Base-by-base conservation (phyloP, 148 eudicot species). In the Talinum fruticosum region DNA sequence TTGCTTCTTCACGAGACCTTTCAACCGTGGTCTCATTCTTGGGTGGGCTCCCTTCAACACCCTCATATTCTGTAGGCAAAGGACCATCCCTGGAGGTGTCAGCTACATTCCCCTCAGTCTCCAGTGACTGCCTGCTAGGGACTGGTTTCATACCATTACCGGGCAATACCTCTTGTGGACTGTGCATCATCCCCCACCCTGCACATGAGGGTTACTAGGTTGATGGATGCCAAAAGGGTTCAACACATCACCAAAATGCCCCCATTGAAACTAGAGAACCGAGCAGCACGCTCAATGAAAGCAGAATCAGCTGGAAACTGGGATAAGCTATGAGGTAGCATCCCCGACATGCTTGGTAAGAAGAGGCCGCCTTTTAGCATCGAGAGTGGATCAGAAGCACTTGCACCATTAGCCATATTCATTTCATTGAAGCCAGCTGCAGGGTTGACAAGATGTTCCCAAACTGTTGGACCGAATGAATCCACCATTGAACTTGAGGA, bases 241-340 rank as follows among this genome's bases (percentile, higher is more conserved):
- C 79, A 90, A 73, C 81, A 87, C 79, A 78, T 91, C 90, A 69
- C 87, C 78, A 66, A 90, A 85, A 79, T 86, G 89, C 49, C 90
- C 97, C 88, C 91, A 72, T 87, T 85, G 49, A 96, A 96, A 81
- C 91, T 85, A 30, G 99, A 96, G 75, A 89, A 93, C 82, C 95
- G 90, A 5, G 99, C 98, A 59, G 99, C 99, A 32, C 98, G 87
- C 74, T 96, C 97, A 41, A 96, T 91, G 79, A 96, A 91, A 80
- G 87, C 97, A n/a, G 92, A 91, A 88, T 96, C 98, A 24, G 95
- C 85, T 33, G 98, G 95, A 83, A 91, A 88, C 32, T 91, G 90
- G 59, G 93, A 87, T 49, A 96, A 82, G 64, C 92, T 84, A 75
- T 84, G 90, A 72, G 90, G 92, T 76, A 90, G 32, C 76, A 86